Conservation (phyloP, 2,329 filamentous ascomycete genomes). For the Fusarium goolgardi region DNA sequence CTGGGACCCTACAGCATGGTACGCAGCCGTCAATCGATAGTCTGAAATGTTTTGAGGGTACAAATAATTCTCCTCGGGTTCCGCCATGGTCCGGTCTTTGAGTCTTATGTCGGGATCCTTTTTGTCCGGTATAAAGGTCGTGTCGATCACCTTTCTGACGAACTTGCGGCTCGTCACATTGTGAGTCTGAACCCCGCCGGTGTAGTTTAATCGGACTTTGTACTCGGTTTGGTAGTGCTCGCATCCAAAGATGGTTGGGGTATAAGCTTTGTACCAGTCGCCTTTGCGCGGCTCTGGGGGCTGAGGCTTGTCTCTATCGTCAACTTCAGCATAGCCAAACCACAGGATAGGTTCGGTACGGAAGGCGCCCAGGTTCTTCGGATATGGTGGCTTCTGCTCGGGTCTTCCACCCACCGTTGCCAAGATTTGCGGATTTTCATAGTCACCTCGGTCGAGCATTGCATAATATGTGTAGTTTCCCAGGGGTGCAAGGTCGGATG, state of each 20-base stretch:
- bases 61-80: constrained; percentile 38
- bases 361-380: constrained; percentile 40
- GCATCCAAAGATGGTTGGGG: constrained; percentile 44
- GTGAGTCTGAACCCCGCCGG: constrained; percentile 35
- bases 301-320: constrained; percentile 34
- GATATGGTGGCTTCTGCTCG: constrained; percentile 30
- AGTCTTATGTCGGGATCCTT: constrained; percentile 35
- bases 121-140: constrained; percentile 22
- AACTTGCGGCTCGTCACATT: constrained; percentile 35
- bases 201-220: constrained; percentile 42
- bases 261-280: constrained; percentile 42
- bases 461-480: constrained; percentile 43
- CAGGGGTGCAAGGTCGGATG: constrained; percentile 30
- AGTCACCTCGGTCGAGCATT: constrained; percentile 36
- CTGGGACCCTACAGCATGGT: constrained; percentile 39
- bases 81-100: constrained; percentile 35
- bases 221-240: constrained; percentile 44
- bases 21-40: constrained; percentile 40
- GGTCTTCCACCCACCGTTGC: constrained; percentile 27
- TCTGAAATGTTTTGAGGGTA: constrained; percentile 29
- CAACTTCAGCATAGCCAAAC: constrained; percentile 43
- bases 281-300: constrained; percentile 13
- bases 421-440: constrained; percentile 32
- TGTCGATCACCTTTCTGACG: constrained; percentile 37
- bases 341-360: constrained; percentile 43